Percentiles rank a stretch among this genome's conserved stretches.
Evolutionary conservation across 169 alveolate species (phyloP).

Genomic region (Neospora caninum): DNA sequence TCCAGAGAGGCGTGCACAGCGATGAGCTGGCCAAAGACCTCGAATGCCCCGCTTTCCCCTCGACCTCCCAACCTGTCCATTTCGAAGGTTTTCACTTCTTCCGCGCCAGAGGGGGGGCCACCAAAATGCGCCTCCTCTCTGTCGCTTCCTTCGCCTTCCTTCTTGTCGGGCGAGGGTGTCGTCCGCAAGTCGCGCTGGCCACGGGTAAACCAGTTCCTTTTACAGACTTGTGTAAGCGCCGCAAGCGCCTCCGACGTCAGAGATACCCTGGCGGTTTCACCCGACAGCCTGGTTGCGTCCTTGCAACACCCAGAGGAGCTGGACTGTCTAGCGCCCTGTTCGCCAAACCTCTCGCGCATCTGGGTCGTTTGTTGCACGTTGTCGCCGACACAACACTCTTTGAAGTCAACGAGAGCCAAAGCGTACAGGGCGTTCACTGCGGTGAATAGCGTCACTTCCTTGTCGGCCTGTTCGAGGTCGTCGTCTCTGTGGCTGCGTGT

Average conservation of each 20-base stretch:
- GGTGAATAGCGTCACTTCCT: not conserved
- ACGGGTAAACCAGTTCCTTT: not conserved
- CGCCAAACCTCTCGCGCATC: too few species aligned
- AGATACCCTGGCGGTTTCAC: not conserved
- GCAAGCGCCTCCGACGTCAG: not conserved
- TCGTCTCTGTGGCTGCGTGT: too few species aligned
- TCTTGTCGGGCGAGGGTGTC: not conserved
- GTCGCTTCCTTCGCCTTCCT: not conserved
- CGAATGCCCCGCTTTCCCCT: not conserved
- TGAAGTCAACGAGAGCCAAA: not conserved
- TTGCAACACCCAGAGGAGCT: too few species aligned
- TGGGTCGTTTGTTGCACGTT: too few species aligned
- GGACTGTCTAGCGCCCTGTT: too few species aligned
- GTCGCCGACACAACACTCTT: not conserved
- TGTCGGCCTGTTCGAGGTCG: not conserved
- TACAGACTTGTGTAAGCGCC: not conserved
- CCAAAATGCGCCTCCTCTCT: not conserved
- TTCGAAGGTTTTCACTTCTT: not conserved
- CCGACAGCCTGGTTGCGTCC: too few species aligned
- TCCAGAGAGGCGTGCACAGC: not conserved
- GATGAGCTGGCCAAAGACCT: not conserved
- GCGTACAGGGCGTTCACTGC: slow-evolving; percentile 30
- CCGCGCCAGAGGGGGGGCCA: not conserved
- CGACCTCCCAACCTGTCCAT: not conserved
- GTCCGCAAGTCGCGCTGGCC: not conserved